phyloP scores from a whole-genome alignment of 208 protist species.

The Acanthamoeba lenticulata region DNA sequence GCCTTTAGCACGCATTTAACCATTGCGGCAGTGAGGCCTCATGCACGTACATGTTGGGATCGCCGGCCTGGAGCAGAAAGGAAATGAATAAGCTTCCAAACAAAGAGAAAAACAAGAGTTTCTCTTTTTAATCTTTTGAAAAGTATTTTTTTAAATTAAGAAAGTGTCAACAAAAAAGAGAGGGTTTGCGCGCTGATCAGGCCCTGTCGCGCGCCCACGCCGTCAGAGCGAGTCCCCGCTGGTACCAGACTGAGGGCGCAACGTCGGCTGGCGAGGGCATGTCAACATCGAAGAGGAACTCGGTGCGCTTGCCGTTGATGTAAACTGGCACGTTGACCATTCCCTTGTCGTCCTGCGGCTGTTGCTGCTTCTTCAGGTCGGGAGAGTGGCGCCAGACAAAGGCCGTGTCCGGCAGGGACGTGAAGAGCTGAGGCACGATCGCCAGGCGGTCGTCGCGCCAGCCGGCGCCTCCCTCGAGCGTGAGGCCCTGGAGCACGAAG shows the following conservation, averaged over 20 bases:
- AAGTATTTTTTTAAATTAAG: too few relatives aligned
- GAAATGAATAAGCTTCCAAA: too few relatives aligned
- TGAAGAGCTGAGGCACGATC: slow-evolving; percentile 54
- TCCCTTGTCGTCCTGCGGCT: not conserved
- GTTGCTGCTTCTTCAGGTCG: not conserved
- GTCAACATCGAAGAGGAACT: slow-evolving; percentile 57
- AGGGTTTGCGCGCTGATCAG: too few relatives aligned
- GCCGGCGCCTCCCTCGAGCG: slow-evolving; percentile 38
- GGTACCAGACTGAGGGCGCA: slow-evolving; percentile 87
- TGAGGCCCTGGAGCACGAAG: slow-evolving; percentile 56
- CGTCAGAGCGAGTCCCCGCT: slow-evolving; percentile 89
- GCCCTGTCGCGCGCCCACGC: slow-evolving; percentile 84
- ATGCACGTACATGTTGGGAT: too few relatives aligned
- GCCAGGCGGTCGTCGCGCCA: slow-evolving; percentile 41
- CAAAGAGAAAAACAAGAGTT: too few relatives aligned
- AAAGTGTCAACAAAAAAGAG: too few relatives aligned
- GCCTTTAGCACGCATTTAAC: too few relatives aligned
- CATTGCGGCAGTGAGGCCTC: too few relatives aligned
- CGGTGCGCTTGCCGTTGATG: slow-evolving; percentile 54
- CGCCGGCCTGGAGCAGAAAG: too few relatives aligned
- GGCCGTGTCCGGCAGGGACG: slow-evolving; percentile 42
- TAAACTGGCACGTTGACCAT: slow-evolving; percentile 61
- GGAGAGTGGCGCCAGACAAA: slow-evolving; percentile 56
- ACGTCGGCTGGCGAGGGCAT: slow-evolving; percentile 25
- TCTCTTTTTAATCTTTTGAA: too few relatives aligned